Evolutionary conservation across 768 basidiomycete species (phyloP).

Genomic region (Saitozyma podzolica): DNA sequence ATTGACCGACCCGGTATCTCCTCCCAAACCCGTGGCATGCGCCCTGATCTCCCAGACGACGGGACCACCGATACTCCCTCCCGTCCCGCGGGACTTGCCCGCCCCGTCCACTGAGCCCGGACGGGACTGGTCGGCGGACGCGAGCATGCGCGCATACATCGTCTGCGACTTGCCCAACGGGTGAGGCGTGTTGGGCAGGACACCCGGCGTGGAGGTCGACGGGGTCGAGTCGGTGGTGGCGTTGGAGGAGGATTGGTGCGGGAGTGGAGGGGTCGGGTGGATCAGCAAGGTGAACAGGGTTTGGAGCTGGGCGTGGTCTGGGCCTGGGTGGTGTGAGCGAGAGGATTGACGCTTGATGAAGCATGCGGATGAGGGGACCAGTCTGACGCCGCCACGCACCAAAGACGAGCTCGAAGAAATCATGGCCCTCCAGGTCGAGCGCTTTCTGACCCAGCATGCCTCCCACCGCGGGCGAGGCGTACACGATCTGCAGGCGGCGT

Average conservation of each 20-base stretch:
- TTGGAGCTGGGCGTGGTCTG: conserved; percentile 34
- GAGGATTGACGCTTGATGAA: too few species aligned
- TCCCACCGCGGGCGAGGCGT: conserved; percentile 38
- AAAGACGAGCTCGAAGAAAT: conserved; percentile 48
- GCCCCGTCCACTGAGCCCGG: not conserved
- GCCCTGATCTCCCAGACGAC: conserved; percentile 40
- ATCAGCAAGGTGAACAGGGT: conserved; percentile 22
- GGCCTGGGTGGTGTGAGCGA: conserved; percentile 16
- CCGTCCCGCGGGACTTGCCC: not conserved
- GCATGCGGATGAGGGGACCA: not conserved
- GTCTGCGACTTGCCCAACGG: conserved; percentile 23
- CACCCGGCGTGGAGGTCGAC: not conserved
- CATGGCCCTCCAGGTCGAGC: conserved; percentile 41
- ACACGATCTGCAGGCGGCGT: conserved; percentile 35
- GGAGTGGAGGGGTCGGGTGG: conserved; percentile 6
- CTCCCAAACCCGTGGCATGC: conserved; percentile 36
- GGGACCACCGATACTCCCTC: conserved; percentile 11
- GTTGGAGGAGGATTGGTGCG: conserved; percentile 22
- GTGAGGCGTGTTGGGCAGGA: conserved; percentile 5
- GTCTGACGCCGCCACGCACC: conserved; percentile 22
- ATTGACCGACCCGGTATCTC: not conserved
- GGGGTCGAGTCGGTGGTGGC: conserved; percentile 12
- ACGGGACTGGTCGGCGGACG: not conserved
- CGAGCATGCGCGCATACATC: conserved; percentile 29
- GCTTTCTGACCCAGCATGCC: conserved; percentile 48